Conservation (phyloP, 495 filamentous ascomycete species). For the Aspergillus ostianus region DNA sequence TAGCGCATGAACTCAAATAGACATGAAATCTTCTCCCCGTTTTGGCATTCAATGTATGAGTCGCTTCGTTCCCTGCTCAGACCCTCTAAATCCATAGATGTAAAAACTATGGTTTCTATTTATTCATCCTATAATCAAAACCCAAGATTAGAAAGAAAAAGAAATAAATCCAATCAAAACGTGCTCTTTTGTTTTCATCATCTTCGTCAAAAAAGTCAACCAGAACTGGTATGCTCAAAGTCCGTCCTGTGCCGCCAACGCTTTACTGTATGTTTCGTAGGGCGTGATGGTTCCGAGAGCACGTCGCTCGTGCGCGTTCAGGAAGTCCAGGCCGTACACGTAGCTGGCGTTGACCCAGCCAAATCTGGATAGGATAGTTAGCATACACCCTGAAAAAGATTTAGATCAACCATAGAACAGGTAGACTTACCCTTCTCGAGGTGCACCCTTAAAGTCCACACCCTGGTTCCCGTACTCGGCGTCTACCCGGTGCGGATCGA, state of each 20-base stretch:
- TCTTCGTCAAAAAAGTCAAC: not conserved
- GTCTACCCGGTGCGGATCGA: slow-evolving; percentile 87
- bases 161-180: not conserved
- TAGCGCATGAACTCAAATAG: not conserved
- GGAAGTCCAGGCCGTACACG: slow-evolving; percentile 79
- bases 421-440: slow-evolving; percentile 82
- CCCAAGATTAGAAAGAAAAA: not conserved
- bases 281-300: slow-evolving; percentile 81
- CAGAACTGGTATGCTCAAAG: not conserved
- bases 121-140: not conserved
- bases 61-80: too few species aligned
- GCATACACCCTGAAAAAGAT: not conserved
- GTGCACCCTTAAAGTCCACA: slow-evolving; percentile 86
- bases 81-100: not conserved
- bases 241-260: slow-evolving; percentile 31
- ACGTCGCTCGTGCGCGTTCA: slow-evolving; percentile 80
- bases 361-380: slow-evolving; percentile 58
- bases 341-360: slow-evolving; percentile 99
- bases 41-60: not conserved
- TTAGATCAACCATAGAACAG: slow-evolving; percentile 5
- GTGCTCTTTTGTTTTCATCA: not conserved
- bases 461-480: slow-evolving; percentile 99
- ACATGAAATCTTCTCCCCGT: not conserved
- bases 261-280: slow-evolving; percentile 65
- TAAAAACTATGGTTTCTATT: not conserved